phyloP scores from a whole-genome alignment of 805 yeast genomes.

The Yarrowia deformans region DNA sequence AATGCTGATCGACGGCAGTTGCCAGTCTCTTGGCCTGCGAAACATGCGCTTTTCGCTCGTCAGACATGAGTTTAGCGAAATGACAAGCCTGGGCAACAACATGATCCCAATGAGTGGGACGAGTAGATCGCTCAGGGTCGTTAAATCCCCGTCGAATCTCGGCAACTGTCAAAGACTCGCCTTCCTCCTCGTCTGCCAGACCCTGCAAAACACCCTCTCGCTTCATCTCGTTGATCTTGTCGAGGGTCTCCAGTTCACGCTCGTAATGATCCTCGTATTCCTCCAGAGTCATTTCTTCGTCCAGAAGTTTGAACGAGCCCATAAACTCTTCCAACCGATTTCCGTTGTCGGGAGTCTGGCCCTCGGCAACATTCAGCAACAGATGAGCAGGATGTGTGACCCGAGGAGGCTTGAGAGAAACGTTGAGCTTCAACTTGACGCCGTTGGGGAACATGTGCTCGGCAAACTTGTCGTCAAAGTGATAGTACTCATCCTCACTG shows the following conservation, averaged over 20 bases:
- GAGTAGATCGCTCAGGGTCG: conserved; percentile 56
- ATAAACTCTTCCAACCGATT: conserved; percentile 56
- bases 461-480: conserved; percentile 39
- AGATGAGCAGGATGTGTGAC: conserved; percentile 67
- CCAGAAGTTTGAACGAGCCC: conserved; percentile 63
- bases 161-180: conserved; percentile 28
- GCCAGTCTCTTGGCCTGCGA: conserved; percentile 77
- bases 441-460: conserved; percentile 35
- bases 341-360: conserved; percentile 53
- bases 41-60: conserved; percentile 66
- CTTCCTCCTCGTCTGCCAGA: conserved; percentile 24
- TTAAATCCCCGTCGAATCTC: conserved; percentile 54
- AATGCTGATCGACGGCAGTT: conserved; percentile 83
- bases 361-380: conserved; percentile 46
- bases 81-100: conserved; percentile 76
- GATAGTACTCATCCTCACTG: conserved; percentile 35
- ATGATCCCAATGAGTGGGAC: conserved; percentile 69
- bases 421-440: conserved; percentile 40
- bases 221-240: conserved; percentile 58
- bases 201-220: conserved; percentile 47
- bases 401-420: conserved; percentile 50
- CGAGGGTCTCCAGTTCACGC: conserved; percentile 59
- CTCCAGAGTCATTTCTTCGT: conserved; percentile 65
- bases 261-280: conserved; percentile 67
- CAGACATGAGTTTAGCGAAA: conserved; percentile 73